phyloP scores from a whole-genome alignment of 345 rosid genomes.

The Eucalyptus brandiana region DNA sequence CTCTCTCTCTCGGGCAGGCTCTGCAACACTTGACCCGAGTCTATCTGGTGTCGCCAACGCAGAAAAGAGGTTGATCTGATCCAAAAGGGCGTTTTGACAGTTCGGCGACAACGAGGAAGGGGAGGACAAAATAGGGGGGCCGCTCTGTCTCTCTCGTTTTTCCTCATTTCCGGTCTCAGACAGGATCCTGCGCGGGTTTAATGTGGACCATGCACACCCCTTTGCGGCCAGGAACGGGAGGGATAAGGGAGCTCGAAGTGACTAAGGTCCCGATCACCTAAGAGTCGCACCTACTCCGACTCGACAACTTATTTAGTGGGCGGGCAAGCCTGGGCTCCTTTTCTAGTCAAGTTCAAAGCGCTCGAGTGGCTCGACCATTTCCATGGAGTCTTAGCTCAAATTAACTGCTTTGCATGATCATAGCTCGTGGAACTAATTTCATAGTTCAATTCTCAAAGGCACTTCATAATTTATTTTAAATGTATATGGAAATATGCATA shows the following conservation, averaged over 20 bases:
- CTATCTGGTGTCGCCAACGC: background rate
- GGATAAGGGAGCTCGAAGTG: background rate
- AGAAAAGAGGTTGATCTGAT: background rate
- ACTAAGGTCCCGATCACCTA: background rate
- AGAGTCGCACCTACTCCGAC: background rate
- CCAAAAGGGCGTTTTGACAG: background rate
- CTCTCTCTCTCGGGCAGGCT: background rate
- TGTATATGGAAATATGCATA: background rate
- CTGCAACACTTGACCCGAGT: background rate
- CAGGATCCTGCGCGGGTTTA: background rate
- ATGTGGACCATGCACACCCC: background rate
- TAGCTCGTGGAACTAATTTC: background rate
- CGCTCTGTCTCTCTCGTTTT: background rate
- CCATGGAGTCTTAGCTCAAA: background rate
- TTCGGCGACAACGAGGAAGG: background rate
- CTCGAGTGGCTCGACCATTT: background rate
- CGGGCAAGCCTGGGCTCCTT: accelerated
- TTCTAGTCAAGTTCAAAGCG: accelerated
- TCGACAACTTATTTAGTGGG: background rate
- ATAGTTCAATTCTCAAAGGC: accelerated
- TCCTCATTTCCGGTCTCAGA: background rate
- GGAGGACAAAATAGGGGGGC: background rate
- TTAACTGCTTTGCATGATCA: accelerated
- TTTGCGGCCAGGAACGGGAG: background rate
- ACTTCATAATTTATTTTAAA: background rate